A percentile compares a stretch with the other conserved stretches of the same genome.
Evolutionary conservation across 371 early-diverging fungal species (phyloP).

Genomic region (Mortierella sp.): DNA sequence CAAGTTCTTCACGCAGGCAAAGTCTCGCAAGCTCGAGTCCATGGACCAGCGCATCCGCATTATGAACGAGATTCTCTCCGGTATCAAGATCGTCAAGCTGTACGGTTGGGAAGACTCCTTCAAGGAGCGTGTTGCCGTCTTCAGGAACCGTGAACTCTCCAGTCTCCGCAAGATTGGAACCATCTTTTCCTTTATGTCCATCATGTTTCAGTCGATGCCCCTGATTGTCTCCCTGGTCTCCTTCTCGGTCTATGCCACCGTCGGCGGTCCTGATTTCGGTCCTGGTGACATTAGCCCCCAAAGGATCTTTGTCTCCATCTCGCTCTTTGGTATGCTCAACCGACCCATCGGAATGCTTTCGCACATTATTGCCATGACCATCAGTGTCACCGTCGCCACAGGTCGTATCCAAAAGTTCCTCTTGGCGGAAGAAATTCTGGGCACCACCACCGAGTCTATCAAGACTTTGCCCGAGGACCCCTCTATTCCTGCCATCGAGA

Average conservation of each 20-base stretch:
- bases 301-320: conserved; percentile 25
- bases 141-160: conserved; percentile 26
- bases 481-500: conserved; percentile 12
- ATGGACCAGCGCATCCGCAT: conserved; percentile 28
- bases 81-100: conserved; percentile 62
- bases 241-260: conserved; percentile 23
- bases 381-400: conserved; percentile 22
- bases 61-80: conserved; percentile 53
- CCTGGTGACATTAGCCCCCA: conserved; percentile 24
- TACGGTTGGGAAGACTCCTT: conserved; percentile 57
- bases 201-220: conserved; percentile 71
- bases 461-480: conserved; percentile 19
- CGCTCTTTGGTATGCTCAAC: conserved; percentile 23
- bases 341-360: conserved; percentile 27
- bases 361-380: conserved; percentile 21
- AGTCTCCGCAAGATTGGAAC: conserved; percentile 21
- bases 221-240: conserved; percentile 35
- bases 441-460: conserved; percentile 2
- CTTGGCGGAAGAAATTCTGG: conserved; percentile 69
- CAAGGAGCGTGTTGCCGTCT: conserved; percentile 32
- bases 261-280: conserved; percentile 11
- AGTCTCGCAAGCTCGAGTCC: conserved; percentile 22
- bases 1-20: conserved; percentile 46
- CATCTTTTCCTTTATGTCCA: conserved; percentile 29
- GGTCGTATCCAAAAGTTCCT: conserved; percentile 71